phyloP scores from a whole-genome alignment of 371 early-diverging fungal genomes.

The Mortierella sp. region DNA sequence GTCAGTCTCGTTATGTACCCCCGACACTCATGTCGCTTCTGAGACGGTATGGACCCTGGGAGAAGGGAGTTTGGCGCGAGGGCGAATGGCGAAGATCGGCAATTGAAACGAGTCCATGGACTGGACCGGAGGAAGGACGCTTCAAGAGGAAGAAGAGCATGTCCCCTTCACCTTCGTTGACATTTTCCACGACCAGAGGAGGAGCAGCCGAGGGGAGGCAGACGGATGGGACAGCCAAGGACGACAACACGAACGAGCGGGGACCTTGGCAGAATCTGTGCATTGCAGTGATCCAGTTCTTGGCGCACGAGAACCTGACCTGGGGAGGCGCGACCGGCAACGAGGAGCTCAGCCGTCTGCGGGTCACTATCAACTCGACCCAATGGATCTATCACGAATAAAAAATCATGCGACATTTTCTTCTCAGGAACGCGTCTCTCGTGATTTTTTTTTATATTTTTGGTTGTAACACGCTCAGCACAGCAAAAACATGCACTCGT shows the following conservation, averaged over 20 bases:
- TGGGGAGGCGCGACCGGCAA: slow-evolving; percentile 52
- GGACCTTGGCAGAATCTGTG: slow-evolving; percentile 52
- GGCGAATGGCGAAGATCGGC: slow-evolving; percentile 44
- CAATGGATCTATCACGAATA: slow-evolving; percentile 53
- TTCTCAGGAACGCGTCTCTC: not conserved
- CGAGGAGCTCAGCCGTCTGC: slow-evolving; percentile 48
- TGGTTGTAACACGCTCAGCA: not conserved
- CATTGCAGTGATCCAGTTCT: slow-evolving; percentile 47
- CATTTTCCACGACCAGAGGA: not conserved
- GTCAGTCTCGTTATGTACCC: slow-evolving; percentile 12
- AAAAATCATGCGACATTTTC: not conserved
- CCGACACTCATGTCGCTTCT: slow-evolving; percentile 52
- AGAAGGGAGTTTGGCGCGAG: slow-evolving; percentile 50
- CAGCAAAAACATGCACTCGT: not conserved
- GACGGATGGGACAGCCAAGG: not conserved
- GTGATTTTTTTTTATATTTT: not conserved
- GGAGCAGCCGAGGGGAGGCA: not conserved
- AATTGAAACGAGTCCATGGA: slow-evolving; percentile 7
- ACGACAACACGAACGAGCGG: slow-evolving; percentile 21
- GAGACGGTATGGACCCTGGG: slow-evolving; percentile 45
- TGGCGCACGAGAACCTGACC: slow-evolving; percentile 38
- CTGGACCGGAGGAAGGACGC: not conserved
- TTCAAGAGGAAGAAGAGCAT: not conserved
- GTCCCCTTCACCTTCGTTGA: not conserved
- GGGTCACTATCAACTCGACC: slow-evolving; percentile 27